phyloP scores from a whole-genome alignment of 345 rosid species.

The Salix suchowensis region DNA sequence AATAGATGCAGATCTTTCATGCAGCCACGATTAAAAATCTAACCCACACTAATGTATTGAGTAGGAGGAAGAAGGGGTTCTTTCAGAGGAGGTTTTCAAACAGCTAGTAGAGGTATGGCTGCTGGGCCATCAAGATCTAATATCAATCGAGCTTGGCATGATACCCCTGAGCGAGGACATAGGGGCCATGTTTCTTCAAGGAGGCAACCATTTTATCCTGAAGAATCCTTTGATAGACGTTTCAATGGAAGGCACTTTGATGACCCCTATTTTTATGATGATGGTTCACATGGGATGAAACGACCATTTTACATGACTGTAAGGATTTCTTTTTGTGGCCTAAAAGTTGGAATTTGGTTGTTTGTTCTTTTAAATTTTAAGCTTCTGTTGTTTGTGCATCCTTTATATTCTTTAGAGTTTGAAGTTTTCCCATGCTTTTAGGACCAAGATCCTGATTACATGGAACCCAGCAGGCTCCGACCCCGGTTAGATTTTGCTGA shows the following conservation, averaged over 20 bases:
- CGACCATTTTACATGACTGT: constrained; percentile 48
- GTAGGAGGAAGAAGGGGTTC: constrained; percentile 46
- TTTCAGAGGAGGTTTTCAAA: constrained; percentile 39
- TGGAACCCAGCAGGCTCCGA: constrained; percentile 40
- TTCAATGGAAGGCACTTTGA: constrained; percentile 38
- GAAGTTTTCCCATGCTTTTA: constrained; percentile 16
- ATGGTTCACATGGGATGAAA: constrained; percentile 40
- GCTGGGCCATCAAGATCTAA: constrained; percentile 39
- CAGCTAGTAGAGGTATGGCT: constrained; percentile 26
- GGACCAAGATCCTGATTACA: constrained; percentile 48
- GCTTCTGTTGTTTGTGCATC: not conserved
- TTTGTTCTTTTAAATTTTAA: not conserved
- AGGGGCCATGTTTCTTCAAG: constrained; percentile 28
- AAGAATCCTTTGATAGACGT: constrained; percentile 37
- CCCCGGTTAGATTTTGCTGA: constrained; percentile 44
- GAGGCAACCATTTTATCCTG: constrained; percentile 45
- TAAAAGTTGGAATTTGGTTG: not conserved
- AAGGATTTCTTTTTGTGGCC: not conserved
- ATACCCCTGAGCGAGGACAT: constrained; percentile 30
- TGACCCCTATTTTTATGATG: constrained; percentile 40
- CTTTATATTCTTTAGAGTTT: not conserved
- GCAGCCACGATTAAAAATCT: constrained; percentile 1
- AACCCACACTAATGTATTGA: constrained; percentile 2
- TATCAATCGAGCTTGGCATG: constrained; percentile 38
- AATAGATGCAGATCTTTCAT: not conserved